Conservation (phyloP, 2,329 filamentous ascomycete species). For the Botrytis fragariae region DNA sequence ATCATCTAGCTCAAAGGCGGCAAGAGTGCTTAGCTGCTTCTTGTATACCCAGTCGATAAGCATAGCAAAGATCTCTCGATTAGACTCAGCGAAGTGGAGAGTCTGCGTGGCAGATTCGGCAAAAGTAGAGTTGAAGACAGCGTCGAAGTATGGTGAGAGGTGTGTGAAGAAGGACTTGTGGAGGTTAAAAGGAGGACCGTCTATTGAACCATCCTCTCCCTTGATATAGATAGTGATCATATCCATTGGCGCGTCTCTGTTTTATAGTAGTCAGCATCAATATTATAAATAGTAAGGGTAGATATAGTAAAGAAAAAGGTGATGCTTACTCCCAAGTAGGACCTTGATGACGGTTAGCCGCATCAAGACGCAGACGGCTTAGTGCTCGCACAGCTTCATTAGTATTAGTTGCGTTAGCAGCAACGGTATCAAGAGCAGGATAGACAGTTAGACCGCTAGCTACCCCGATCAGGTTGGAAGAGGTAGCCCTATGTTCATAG, state of each 20-base stretch:
- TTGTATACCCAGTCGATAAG: conserved; percentile 1
- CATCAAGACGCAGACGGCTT: background rate
- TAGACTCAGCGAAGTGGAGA: background rate
- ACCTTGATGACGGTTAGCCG: background rate
- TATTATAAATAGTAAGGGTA: background rate
- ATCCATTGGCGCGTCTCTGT: background rate
- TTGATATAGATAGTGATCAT: background rate
- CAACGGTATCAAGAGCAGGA: no score
- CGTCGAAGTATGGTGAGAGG: conserved; percentile 16
- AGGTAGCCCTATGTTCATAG: background rate
- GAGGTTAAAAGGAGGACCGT: background rate
- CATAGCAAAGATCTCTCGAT: background rate
- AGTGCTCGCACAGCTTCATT: background rate
- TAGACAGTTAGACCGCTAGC: background rate
- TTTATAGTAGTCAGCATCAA: background rate
- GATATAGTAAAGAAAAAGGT: background rate
- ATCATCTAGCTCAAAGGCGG: background rate
- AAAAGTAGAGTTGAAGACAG: conserved; percentile 14
- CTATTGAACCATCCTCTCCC: background rate
- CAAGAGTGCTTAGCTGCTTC: background rate
- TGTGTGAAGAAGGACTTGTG: conserved; percentile 15
- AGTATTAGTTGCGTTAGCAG: background rate
- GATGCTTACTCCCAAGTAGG: background rate
- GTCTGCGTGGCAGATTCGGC: conserved; percentile 13
- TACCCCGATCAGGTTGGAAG: background rate